These are phyloP conservation scores for Bryopsis sp. DNA, from an alignment of 139 green algal genomes.

Conservation along the genomic window DNA sequence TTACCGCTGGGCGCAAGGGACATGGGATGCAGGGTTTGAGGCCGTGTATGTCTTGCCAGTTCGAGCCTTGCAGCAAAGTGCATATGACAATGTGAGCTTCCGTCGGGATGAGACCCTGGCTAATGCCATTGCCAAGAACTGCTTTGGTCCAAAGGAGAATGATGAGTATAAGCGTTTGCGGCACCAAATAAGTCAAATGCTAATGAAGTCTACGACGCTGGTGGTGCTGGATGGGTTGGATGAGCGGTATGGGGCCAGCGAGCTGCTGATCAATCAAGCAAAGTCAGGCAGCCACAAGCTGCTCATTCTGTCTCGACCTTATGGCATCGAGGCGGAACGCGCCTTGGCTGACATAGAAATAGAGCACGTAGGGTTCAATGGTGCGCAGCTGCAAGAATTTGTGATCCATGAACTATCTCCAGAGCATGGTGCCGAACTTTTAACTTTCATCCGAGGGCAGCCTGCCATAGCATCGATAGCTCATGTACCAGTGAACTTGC, in stretches of 20 bases:
- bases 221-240: constrained; percentile 4
- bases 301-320: neutral
- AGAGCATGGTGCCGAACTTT: no score
- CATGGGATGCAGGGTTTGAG: neutral
- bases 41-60: neutral
- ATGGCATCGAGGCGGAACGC: neutral
- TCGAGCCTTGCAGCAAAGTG: neutral
- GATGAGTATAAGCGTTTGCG: neutral
- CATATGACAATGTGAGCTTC: neutral
- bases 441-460: no score
- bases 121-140: neutral
- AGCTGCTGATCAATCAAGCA: neutral
- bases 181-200: neutral
- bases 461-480: neutral
- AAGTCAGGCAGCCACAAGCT: neutral
- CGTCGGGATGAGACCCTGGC: neutral
- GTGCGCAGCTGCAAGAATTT: neutral
- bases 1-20: neutral
- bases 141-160: neutral
- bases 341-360: neutral
- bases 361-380: constrained; percentile 2
- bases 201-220: neutral
- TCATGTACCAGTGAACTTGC: constrained; percentile 1
- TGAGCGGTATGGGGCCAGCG: neutral
- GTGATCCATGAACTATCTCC: no score